These are phyloP conservation scores for Platanthera guangdongensis DNA, from an alignment of 106 monocot genomes.

Conservation along the genomic window DNA sequence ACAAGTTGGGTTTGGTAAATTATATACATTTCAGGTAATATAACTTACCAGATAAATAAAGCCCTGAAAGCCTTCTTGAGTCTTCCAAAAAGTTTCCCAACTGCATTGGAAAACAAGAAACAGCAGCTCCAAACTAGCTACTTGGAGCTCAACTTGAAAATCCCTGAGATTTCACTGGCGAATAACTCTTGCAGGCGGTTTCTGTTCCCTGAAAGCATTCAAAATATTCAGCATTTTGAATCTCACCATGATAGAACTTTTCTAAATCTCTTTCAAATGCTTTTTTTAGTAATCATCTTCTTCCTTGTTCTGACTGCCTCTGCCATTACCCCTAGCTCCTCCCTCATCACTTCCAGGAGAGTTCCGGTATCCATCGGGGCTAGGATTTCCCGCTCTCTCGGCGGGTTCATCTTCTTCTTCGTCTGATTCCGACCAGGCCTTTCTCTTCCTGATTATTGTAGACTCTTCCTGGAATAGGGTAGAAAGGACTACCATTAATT, in stretches of 20 bases:
- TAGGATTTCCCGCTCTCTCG: slow-evolving; percentile 13
- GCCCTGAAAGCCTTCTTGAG: background rate
- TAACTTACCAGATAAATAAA: background rate
- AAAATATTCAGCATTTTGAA: background rate
- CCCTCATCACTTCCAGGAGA: slow-evolving; percentile 25
- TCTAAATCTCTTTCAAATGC: background rate
- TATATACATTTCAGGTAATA: background rate
- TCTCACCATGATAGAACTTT: background rate
- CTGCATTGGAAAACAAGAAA: background rate
- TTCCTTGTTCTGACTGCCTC: slow-evolving; percentile 10
- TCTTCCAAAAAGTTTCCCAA: background rate
- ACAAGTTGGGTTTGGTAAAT: background rate
- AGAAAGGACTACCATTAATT: background rate
- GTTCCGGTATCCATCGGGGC: slow-evolving; percentile 18
- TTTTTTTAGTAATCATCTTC: slow-evolving; percentile 16
- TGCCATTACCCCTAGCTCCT: slow-evolving; percentile 10
- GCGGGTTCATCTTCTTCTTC: slow-evolving; percentile 41
- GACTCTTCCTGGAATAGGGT: slow-evolving; percentile 17
- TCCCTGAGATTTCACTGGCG: background rate
- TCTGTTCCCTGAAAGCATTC: background rate
- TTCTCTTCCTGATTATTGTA: slow-evolving; percentile 31
- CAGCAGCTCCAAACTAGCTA: background rate
- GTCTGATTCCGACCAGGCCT: slow-evolving; percentile 69
- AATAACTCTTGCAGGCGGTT: background rate
- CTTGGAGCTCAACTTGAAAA: background rate